Evolutionary conservation across 768 basidiomycete species (phyloP).

Genomic region (Gymnopilus dilepis): DNA sequence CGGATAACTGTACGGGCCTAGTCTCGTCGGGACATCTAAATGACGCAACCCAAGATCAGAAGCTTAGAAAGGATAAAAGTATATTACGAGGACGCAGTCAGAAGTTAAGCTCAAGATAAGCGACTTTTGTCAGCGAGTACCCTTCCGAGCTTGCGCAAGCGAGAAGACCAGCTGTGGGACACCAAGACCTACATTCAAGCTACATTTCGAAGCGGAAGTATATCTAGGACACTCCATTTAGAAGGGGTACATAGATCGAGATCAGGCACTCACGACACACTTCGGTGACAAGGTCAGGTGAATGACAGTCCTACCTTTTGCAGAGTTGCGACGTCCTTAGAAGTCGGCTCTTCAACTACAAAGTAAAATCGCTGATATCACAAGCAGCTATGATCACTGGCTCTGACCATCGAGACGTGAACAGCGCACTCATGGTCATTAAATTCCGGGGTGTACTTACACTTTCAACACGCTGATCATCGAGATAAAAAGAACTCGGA

Average conservation of each 20-base stretch:
- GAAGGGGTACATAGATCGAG: conserved; percentile 16
- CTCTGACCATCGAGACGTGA: too few species aligned
- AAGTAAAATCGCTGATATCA: too few species aligned
- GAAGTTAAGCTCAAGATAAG: conserved; percentile 19
- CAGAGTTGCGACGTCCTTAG: background rate
- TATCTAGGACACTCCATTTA: conserved; percentile 6
- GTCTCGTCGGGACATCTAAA: conserved; percentile 17
- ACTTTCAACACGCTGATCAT: background rate
- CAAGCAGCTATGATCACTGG: too few species aligned
- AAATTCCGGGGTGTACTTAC: too few species aligned
- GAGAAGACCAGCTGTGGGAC: background rate
- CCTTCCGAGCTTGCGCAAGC: conserved; percentile 10
- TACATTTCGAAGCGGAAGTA: conserved; percentile 11
- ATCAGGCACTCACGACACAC: conserved; percentile 25
- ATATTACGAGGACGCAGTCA: conserved; percentile 1
- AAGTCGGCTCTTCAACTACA: background rate
- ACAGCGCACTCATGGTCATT: too few species aligned
- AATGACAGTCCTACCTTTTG: background rate
- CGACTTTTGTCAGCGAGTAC: conserved; percentile 12
- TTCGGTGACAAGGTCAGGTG: conserved; percentile 19
- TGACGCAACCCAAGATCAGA: conserved; percentile 23
- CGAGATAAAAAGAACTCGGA: background rate
- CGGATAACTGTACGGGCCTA: conserved; percentile 15
- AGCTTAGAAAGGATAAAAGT: conserved; percentile 10
- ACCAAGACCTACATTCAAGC: background rate